Evolutionary conservation across 1,284 basidiomycete genomes (phyloP).

Genomic region (Papiliotrema terrestris): DNA sequence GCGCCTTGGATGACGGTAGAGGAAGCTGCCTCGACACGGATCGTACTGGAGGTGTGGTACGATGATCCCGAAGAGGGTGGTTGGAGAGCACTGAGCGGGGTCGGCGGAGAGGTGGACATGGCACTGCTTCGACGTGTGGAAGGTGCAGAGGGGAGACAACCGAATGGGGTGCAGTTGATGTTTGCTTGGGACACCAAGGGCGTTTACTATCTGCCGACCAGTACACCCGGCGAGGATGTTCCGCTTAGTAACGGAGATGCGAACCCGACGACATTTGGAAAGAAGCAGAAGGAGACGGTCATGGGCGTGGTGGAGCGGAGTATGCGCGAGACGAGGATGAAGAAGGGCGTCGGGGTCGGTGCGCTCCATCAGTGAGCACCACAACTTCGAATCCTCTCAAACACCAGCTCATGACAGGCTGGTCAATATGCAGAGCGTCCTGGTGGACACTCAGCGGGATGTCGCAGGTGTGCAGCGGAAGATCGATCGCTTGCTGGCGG

Average conservation of each 20-base stretch:
- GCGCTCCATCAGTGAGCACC: constrained; percentile 41
- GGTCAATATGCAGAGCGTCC: constrained; percentile 63
- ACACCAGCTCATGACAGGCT: constrained; percentile 52
- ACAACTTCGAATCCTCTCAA: not conserved
- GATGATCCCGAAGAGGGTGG: constrained; percentile 15
- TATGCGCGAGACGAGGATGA: constrained; percentile 47
- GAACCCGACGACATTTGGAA: not conserved
- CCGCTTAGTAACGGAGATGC: not conserved
- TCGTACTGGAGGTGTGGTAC: constrained; percentile 42
- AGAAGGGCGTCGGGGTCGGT: constrained; percentile 41
- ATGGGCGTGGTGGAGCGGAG: constrained; percentile 36
- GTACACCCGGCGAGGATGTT: not conserved
- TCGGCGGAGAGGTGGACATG: constrained; percentile 20
- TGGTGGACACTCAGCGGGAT: constrained; percentile 63
- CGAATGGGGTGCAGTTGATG: constrained; percentile 34
- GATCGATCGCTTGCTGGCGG: constrained; percentile 56
- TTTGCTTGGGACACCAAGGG: constrained; percentile 22
- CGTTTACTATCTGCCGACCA: constrained; percentile 24
- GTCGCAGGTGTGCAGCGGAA: constrained; percentile 57
- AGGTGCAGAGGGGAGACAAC: constrained; percentile 2
- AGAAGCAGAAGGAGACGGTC: not conserved
- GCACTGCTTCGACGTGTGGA: constrained; percentile 12
- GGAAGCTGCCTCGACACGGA: constrained; percentile 19
- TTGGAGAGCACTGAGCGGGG: constrained; percentile 12
- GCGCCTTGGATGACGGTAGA: constrained; percentile 38